phyloP scores from a whole-genome alignment of 441 rosid species.

The Gossypium lobatum region DNA sequence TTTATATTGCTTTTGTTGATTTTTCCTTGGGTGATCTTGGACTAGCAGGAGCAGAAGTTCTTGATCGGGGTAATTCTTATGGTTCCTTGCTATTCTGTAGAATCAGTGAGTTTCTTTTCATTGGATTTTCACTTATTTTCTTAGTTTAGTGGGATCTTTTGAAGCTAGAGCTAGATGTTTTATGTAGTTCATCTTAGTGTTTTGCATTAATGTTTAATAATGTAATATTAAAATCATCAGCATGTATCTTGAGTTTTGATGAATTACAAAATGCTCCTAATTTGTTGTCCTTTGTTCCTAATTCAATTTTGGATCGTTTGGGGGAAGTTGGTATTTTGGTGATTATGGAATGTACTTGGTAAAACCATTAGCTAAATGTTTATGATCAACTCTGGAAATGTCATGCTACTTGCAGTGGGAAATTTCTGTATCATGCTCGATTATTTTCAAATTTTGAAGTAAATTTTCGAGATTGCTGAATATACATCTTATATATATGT shows the following conservation, averaged over 20 bases:
- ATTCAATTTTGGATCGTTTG: not conserved
- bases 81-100: conserved; percentile 96
- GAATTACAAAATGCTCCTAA: not conserved
- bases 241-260: not conserved
- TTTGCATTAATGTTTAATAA: not conserved
- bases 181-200: not conserved
- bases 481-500: not conserved
- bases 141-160: not conserved
- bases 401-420: not conserved
- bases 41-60: conserved; percentile 86
- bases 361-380: not conserved
- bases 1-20: conserved; percentile 8
- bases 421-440: not conserved
- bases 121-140: not conserved
- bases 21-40: not conserved
- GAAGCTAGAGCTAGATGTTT: not conserved
- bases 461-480: conserved; percentile 2
- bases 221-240: not conserved
- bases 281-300: not conserved
- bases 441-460: not conserved
- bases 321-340: not conserved
- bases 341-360: not conserved
- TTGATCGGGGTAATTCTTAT: conserved; percentile 92
- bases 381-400: not conserved
- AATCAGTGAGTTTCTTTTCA: conserved; percentile 57